These are phyloP conservation scores for Cladophialophora immunda DNA, from an alignment of 2,329 filamentous ascomycete species.

Conservation along the genomic window DNA sequence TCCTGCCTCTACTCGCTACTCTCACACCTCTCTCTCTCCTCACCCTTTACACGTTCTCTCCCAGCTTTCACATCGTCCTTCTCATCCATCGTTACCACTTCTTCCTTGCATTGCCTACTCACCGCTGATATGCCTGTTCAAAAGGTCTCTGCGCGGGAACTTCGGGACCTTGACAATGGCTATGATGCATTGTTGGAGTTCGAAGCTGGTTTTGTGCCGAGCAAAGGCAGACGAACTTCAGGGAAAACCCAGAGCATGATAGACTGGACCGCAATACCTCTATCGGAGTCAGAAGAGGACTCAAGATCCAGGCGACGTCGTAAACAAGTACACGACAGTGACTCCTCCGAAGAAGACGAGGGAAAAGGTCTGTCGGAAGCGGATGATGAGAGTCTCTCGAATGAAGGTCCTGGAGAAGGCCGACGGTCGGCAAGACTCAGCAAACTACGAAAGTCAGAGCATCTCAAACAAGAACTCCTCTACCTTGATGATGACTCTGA, in stretches of 20 bases:
- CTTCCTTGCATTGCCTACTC: neutral
- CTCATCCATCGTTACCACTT: neutral
- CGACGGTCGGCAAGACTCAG: constrained; percentile 33
- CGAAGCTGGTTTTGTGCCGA: constrained; percentile 8
- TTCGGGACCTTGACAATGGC: constrained; percentile 32
- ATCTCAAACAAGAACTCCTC: constrained; percentile 25
- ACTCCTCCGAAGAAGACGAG: constrained; percentile 11
- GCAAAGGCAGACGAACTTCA: constrained; percentile 8
- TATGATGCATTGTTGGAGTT: constrained; percentile 25
- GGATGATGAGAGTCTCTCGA: constrained; percentile 24
- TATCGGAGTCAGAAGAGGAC: constrained; percentile 36
- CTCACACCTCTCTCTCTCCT: neutral
- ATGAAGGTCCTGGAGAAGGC: constrained; percentile 18
- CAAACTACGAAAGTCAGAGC: constrained; percentile 16
- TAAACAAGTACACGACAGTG: constrained; percentile 12
- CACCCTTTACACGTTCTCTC: neutral
- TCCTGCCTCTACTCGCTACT: neutral
- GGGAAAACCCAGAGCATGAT: constrained; percentile 17
- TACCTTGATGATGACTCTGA: constrained; percentile 31
- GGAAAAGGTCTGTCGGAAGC: constrained; percentile 1
- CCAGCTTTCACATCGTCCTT: neutral
- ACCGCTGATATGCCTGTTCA: constrained; percentile 20
- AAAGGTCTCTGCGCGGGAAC: constrained; percentile 30
- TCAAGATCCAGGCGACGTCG: constrained; percentile 18
- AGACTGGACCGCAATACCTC: constrained; percentile 30